Base-by-base conservation (phyloP, 2,329 filamentous ascomycete species). In the Aspergillus tanneri region DNA sequence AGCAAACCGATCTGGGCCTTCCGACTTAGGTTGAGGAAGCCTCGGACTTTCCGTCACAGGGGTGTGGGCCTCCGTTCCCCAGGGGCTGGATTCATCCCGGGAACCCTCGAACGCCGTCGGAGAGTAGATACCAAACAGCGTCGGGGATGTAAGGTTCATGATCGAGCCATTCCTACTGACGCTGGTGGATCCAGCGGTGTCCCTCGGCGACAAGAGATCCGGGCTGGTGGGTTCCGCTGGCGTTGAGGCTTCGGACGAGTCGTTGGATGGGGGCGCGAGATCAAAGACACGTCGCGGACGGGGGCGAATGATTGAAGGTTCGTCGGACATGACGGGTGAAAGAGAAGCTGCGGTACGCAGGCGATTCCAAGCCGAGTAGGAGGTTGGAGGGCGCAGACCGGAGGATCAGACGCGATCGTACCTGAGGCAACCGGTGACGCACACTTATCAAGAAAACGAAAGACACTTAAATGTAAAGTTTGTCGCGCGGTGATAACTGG, bases 101-200 rank as follows among this genome's bases (percentile, higher is more conserved):
- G 56, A 79, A 71, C 54, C 70, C 36, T 80, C 75, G 49, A 80
- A 80, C 24, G 79, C 78, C 1, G 82, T 81, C 5, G 83, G 84
- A 9, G 84, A 85, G 75, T 95, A 99, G 62, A 99, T 99, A 46
- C 93, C 92, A 58, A 87, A 88, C 4, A 99, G 80, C 0, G 93
- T 96, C 2, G 90, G 91, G 8, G 88, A 86, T 3, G 90, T 96
- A 51, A 99, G 79, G 66, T 96, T 95, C 63, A 90, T 76, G 48
- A 90, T 81, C 8, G 90, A 96, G 56, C 86, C 83, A 19, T 85
- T 87, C 49, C 88, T 83, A 63, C 81, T 85, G 56, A 83, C 75
- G 43, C 56, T 79, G 72, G 56, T 68, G 54, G 60, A 66, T 25
- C 55, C 60, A 35, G n/a, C n/a, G n/a, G 56, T 41, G 23, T 66